These are phyloP conservation scores for Phenoliferia sp. DNA, from an alignment of 1,284 basidiomycete species.

Conservation along the genomic window DNA sequence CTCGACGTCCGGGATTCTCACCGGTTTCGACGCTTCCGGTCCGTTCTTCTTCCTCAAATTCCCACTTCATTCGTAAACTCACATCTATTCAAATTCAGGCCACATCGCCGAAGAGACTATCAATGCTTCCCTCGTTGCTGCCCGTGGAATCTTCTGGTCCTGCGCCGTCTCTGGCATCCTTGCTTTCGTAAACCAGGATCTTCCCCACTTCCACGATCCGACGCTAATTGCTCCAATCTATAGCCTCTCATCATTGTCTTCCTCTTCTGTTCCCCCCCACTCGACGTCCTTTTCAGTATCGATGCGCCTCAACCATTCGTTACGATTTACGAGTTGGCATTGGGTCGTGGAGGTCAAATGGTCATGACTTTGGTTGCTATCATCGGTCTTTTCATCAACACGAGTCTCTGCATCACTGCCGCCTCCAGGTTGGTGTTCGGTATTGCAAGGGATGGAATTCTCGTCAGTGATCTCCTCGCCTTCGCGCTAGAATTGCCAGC, in stretches of 20 bases:
- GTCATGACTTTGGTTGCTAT: constrained; percentile 78
- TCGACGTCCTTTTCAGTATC: constrained; percentile 65
- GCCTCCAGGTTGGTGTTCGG: constrained; percentile 80
- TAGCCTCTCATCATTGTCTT: constrained; percentile 56
- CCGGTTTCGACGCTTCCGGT: too few relatives aligned
- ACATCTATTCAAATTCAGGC: too few relatives aligned
- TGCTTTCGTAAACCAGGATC: constrained; percentile 53
- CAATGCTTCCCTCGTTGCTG: constrained; percentile 72
- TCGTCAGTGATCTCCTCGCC: too few relatives aligned
- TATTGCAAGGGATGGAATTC: constrained; percentile 80
- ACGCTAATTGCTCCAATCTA: not conserved
- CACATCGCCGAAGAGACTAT: constrained; percentile 86
- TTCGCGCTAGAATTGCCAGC: too few relatives aligned
- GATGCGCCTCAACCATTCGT: constrained; percentile 82
- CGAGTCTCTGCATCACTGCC: constrained; percentile 73
- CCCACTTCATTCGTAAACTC: too few relatives aligned
- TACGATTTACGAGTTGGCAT: constrained; percentile 69
- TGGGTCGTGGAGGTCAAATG: constrained; percentile 67
- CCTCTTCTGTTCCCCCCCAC: constrained; percentile 74
- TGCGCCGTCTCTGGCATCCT: constrained; percentile 66
- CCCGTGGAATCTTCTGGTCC: constrained; percentile 69
- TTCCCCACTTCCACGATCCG: not conserved
- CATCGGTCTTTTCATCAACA: constrained; percentile 70
- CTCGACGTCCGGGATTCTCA: constrained; percentile 59
- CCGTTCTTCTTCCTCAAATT: too few relatives aligned